Evolutionary conservation across 2,329 filamentous ascomycete genomes (phyloP), one percentile per base, ranked within the genome.

Genomic region (Penicillium brevicompactum): DNA sequence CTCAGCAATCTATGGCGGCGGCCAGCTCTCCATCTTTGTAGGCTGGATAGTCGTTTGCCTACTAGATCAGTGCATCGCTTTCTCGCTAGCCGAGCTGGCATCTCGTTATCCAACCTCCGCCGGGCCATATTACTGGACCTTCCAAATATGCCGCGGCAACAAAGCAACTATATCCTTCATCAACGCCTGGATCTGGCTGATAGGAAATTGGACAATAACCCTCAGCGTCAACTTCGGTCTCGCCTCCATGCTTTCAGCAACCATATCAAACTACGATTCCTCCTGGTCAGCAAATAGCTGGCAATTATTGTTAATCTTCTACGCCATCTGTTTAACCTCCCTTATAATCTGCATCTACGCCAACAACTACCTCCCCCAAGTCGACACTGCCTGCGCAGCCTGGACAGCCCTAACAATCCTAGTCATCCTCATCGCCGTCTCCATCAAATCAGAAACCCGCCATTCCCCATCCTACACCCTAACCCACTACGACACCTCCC

Each of bases 281-380:
- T 76, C 80, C 54, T 84, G 80, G 67, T 74, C 67, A 0, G 74
- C 82, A 44, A 80, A 78, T 42, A 69, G 77, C 27, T 91, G 87
- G 79, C 87, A 91, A 70, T 78, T 89, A 16, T 85, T 89, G 55
- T 76, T 91, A 21, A 85, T 90, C 59, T 91, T 91, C 75, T 82
- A 89, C 63, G 87, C 76, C 46, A 80, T 91, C 59, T 89, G 86
- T 18, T 64, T 91, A 1, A 62, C 86, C 18, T 86, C 84, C 57
- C 85, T 90, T 60, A 66, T 83, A 44, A 83, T 90, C 51, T 90
- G 87, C 59, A 78, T 84, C 1, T 80, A 89, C 37, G 84, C 84
- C 43, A 91, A 91, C 71, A 80, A 78, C 30, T 88, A 83, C 73
- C 78, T 92, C 34, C 88, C 87, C 0, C 73, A 81, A 61, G 79